Conservation (phyloP, 2,329 filamentous ascomycete species). For the Arthrobotrys entomopaga region DNA sequence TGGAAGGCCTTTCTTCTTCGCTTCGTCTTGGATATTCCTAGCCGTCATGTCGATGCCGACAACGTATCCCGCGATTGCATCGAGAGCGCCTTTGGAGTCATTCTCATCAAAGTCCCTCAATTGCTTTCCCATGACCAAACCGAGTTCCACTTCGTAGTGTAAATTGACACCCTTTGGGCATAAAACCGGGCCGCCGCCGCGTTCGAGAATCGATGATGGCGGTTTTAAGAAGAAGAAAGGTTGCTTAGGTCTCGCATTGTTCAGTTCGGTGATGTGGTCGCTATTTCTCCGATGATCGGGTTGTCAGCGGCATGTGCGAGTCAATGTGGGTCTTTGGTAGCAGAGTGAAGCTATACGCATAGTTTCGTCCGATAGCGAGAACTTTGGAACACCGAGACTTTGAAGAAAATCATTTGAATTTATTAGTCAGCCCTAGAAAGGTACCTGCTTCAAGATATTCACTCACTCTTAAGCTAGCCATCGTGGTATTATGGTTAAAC, state of each 20-base stretch:
- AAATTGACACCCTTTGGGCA: conserved; percentile 83
- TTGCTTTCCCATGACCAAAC: conserved; percentile 83
- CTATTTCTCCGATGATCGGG: conserved; percentile 15
- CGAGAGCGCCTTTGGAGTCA: conserved; percentile 68
- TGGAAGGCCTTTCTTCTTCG: conserved; percentile 94
- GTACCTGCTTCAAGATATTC: neutral
- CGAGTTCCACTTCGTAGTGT: conserved; percentile 96
- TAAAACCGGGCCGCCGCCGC: conserved; percentile 80
- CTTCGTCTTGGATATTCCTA: conserved; percentile 93
- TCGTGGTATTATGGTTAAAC: conserved; percentile 5
- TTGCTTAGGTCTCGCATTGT: conserved; percentile 86
- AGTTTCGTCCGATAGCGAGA: conserved; percentile 53
- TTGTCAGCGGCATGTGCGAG: neutral
- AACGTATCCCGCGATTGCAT: conserved; percentile 73
- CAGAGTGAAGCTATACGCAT: conserved; percentile 37
- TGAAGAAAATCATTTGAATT: conserved; percentile 3
- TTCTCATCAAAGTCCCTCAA: conserved; percentile 78
- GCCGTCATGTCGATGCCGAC: conserved; percentile 97
- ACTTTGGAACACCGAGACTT: conserved; percentile 52
- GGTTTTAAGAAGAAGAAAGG: conserved; percentile 99
- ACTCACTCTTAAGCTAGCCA: conserved; percentile 47
- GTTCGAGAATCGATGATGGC: conserved; percentile 82
- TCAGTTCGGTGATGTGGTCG: conserved; percentile 92
- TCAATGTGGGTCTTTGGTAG: neutral
- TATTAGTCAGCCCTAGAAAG: neutral